Percentiles rank a stretch among this genome's conserved stretches.
These are phyloP conservation scores for Bretschneidera sinensis DNA, from an alignment of 345 rosid species.

Conservation along the genomic window DNA sequence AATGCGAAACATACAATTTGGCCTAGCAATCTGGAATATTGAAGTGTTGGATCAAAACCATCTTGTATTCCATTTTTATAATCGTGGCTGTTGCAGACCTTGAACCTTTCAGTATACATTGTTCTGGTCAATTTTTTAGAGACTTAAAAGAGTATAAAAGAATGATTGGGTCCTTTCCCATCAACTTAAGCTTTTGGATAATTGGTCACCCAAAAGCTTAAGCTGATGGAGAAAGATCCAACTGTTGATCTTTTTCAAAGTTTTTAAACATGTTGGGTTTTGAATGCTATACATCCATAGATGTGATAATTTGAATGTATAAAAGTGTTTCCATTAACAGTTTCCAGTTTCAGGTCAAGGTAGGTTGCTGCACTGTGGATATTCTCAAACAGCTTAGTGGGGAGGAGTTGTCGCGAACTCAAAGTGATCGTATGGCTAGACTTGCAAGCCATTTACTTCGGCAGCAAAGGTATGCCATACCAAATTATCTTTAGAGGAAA, in stretches of 20 bases:
- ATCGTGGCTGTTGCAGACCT: neutral
- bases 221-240: neutral
- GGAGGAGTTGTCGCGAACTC: conserved; percentile 76
- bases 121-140: too few species aligned
- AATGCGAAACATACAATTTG: too few species aligned
- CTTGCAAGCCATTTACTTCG: conserved; percentile 74
- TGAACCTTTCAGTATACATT: too few species aligned
- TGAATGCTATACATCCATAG: too few species aligned
- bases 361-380: conserved; percentile 87
- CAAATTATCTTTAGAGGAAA: conserved; percentile 1
- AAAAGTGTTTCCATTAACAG: neutral
- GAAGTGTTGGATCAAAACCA: neutral
- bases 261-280: too few species aligned
- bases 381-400: conserved; percentile 80
- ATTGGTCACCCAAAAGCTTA: too few species aligned
- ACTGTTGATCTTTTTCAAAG: neutral
- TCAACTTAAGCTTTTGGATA: too few species aligned
- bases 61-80: too few species aligned
- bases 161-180: too few species aligned
- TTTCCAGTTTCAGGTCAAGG: conserved; percentile 55
- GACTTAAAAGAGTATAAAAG: too few species aligned
- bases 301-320: neutral
- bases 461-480: conserved; percentile 53
- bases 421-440: conserved; percentile 78
- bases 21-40: too few species aligned